Evolutionary conservation across 306 rosid species (phyloP).

Genomic region (Vigna hirtella): DNA sequence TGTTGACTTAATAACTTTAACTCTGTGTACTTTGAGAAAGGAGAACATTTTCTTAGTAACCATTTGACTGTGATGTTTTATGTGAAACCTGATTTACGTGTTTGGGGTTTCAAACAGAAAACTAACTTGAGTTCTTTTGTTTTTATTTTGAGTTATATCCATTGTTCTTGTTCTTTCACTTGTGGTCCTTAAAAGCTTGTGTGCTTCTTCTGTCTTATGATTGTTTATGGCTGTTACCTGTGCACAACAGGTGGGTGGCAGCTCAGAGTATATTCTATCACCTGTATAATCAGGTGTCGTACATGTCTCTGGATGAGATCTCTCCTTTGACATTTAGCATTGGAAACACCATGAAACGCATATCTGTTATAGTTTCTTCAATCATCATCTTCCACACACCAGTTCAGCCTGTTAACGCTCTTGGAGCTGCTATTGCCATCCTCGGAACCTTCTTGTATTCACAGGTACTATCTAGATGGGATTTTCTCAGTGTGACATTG

Average conservation of each 20-base stretch:
- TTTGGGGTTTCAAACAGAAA: no score
- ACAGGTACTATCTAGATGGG: constrained; percentile 64
- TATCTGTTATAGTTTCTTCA: constrained; percentile 90
- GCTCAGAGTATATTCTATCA: constrained; percentile 96
- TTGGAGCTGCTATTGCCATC: constrained; percentile 91
- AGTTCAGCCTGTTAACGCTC: constrained; percentile 87
- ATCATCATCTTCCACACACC: constrained; percentile 94
- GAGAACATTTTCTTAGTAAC: no score
- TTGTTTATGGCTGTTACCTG: constrained; percentile 19
- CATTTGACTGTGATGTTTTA: no score
- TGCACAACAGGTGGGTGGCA: constrained; percentile 80
- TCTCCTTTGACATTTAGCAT: constrained; percentile 94
- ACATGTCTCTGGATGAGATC: constrained; percentile 91
- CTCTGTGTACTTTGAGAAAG: no score
- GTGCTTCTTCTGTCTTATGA: neutral
- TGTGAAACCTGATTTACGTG: no score
- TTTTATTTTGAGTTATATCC: no score
- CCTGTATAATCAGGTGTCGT: constrained; percentile 91
- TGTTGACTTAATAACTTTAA: no score
- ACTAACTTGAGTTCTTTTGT: no score
- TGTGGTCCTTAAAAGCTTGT: no score
- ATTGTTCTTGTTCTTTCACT: no score
- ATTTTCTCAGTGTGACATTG: neutral
- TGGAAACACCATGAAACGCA: constrained; percentile 97
- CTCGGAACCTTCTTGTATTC: constrained; percentile 93